Percentiles rank a stretch among this genome's conserved stretches.
Evolutionary conservation across 306 rosid genomes (phyloP).

Genomic region (Vachellia collinsii): DNA sequence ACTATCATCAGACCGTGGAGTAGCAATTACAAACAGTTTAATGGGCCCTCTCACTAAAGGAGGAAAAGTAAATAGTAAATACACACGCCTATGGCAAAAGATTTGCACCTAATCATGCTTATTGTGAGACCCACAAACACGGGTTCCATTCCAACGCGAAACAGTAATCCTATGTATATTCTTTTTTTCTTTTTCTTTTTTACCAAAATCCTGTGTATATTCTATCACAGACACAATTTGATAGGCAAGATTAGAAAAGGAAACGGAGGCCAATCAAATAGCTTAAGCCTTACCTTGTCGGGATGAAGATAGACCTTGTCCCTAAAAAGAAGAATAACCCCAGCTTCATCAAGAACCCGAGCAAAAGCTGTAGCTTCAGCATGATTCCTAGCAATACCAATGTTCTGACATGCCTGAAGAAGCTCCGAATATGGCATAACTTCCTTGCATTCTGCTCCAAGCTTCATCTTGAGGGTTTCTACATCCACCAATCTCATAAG

Average conservation of each 20-base stretch:
- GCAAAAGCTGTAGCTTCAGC: conserved; percentile 82
- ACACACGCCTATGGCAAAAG: background rate
- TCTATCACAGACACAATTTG: background rate
- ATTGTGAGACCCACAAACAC: conserved; percentile 27
- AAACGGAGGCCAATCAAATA: background rate
- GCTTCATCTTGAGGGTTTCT: conserved; percentile 70
- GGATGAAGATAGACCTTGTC: conserved; percentile 96
- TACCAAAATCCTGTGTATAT: background rate
- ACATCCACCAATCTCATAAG: conserved; percentile 93
- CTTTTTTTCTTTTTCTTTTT: too few species aligned
- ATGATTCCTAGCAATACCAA: conserved; percentile 71
- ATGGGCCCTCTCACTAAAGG: background rate
- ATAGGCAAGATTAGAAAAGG: background rate
- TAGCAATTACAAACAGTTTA: background rate
- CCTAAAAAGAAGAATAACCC: conserved; percentile 81
- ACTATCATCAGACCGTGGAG: background rate
- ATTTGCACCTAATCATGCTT: background rate
- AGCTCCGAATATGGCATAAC: conserved; percentile 72
- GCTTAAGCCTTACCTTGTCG: conserved; percentile 63
- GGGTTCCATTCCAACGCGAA: conserved; percentile 7
- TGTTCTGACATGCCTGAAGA: conserved; percentile 70
- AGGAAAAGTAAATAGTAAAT: conserved; percentile 5
- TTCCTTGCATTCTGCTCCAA: conserved; percentile 75
- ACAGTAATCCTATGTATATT: background rate
- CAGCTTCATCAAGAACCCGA: conserved; percentile 87